Conservation (phyloP, 106 monocot genomes). For the Iris macrosiphon region DNA sequence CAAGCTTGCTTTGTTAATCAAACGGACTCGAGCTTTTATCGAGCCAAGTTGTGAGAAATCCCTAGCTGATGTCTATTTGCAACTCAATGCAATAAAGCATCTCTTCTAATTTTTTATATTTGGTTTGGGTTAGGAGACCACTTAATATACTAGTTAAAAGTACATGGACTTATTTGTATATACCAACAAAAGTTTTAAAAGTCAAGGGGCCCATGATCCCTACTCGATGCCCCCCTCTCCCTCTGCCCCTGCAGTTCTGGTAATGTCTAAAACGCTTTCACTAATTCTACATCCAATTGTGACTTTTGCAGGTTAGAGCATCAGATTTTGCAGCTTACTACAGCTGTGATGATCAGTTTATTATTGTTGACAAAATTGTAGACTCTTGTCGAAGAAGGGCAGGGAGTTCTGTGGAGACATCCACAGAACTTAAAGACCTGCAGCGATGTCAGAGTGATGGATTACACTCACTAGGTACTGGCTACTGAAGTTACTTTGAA, state of each 20-base stretch:
- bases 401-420: conserved; percentile 9
- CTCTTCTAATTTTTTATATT: too few species aligned
- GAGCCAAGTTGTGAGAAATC: too few species aligned
- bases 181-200: too few species aligned
- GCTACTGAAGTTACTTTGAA: not conserved
- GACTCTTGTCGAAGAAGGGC: conserved; percentile 17
- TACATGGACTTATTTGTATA: too few species aligned
- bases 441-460: not conserved
- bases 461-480: conserved; percentile 29
- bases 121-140: too few species aligned
- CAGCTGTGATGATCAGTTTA: conserved; percentile 46
- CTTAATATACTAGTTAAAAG: too few species aligned
- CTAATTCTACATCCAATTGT: not conserved
- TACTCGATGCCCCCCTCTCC: too few species aligned
- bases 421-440: conserved; percentile 1
- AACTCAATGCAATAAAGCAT: too few species aligned
- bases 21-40: too few species aligned
- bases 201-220: too few species aligned
- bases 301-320: conserved; percentile 30
- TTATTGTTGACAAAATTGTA: conserved; percentile 32
- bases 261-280: not conserved
- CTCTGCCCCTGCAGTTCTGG: not conserved
- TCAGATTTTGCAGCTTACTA: conserved; percentile 43
- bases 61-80: too few species aligned
- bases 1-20: too few species aligned